Percentiles rank a stretch among this genome's conserved stretches.
These are phyloP conservation scores for Nitzschia inconspicua DNA, from an alignment of 108 stramenopile species.

Conservation along the genomic window DNA sequence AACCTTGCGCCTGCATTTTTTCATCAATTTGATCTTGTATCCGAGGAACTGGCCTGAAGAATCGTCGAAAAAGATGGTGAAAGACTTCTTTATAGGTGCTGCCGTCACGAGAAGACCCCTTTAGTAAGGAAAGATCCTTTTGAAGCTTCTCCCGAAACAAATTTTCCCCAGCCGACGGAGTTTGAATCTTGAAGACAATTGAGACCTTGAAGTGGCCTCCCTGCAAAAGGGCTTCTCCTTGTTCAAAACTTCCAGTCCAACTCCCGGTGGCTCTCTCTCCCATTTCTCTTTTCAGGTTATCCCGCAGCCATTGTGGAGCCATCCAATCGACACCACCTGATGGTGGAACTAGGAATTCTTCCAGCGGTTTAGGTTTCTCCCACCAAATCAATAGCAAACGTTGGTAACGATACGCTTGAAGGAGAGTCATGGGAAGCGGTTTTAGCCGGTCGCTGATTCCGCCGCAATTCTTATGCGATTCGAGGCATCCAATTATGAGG, in stretches of 20 bases:
- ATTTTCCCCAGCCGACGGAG: constrained; percentile 21
- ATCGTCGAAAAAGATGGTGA: constrained; percentile 25
- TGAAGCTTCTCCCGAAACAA: constrained; percentile 7
- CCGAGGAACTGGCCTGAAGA: constrained; percentile 28
- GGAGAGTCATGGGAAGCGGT: constrained; percentile 27
- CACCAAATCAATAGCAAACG: constrained; percentile 45
- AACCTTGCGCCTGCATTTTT: constrained; percentile 9
- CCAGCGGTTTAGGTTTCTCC: constrained; percentile 33
- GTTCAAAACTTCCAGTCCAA: not conserved
- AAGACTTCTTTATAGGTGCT: constrained; percentile 20
- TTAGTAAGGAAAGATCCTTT: too few relatives aligned
- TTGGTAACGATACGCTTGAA: constrained; percentile 21
- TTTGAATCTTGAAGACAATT: constrained; percentile 11
- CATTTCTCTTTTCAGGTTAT: not conserved
- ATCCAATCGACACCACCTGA: constrained; percentile 33
- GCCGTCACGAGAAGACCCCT: not conserved
- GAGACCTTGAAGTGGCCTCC: not conserved
- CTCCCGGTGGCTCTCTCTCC: not conserved
- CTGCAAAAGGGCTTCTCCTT: not conserved
- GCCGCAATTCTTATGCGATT: constrained; percentile 16
- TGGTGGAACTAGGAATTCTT: constrained; percentile 47
- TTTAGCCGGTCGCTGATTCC: constrained; percentile 45
- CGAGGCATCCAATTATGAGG: constrained; percentile 31
- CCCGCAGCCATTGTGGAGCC: constrained; percentile 12
- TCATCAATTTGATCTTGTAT: constrained; percentile 9